Base-by-base conservation (phyloP, 1,139 yeast genomes). In the Lodderomyces orthopsilosis region DNA sequence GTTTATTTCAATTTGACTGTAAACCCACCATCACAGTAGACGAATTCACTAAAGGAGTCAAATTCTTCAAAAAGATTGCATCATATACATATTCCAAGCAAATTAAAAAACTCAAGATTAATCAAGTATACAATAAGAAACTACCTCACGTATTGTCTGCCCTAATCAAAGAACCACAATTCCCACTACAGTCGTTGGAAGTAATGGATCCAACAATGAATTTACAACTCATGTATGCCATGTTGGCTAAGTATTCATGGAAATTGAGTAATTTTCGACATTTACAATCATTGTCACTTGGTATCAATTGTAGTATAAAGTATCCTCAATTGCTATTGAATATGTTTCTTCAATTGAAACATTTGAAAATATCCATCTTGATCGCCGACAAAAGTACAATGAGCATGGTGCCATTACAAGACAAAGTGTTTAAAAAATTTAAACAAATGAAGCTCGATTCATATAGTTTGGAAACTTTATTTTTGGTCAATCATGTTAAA, bases 11-110 rank as follows among this genome's bases (percentile, higher is more conserved):
- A 2, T 48, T 68, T 28, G 48, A 46, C 13, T 61, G 70, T 41
- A 67, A 63, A 43, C 48, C 48, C 12, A 55, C 54, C 26, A 52
- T 71, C 10, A 53, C 63, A 1, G 44, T 54, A 4, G 52, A 51
- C 1, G 76, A 71, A 46, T 70, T 67, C 46, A 22, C 47, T 2
- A 49, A 53, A 17, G 75, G 74, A 1, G 38, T 63, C 14, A 47
- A 48, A 14, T 48, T 66, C 9, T 56, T 71, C 37, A 62, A 57
- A 43, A 58, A 51, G 37, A 52, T 62, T 9, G 45, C 56, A 15
- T 41, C 39, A 13, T 45, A 47, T 26, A 53, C 61, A 17, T 40
- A 46, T 21, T 55, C 56, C 10, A 51, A 47, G 28, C 52, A 52
- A 39, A 48, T 66, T 14, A 53, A 57, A 34, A 42, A 51, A 2